Evolutionary conservation across 805 yeast species (phyloP).

Genomic region (Lipomyces chichibuensis): DNA sequence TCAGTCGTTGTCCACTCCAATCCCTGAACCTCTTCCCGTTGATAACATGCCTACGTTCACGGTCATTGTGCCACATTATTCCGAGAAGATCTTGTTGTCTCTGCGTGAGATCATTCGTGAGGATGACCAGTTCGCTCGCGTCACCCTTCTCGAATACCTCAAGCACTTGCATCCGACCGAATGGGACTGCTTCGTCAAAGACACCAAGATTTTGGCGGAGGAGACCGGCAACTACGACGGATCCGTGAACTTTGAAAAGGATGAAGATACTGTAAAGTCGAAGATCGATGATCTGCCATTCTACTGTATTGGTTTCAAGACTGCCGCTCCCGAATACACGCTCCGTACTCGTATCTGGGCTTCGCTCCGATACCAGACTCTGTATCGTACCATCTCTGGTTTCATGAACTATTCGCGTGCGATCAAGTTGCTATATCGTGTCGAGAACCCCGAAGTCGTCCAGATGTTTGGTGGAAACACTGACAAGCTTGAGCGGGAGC

Average conservation of each 20-base stretch:
- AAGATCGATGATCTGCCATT: conserved; percentile 92
- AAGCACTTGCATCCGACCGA: conserved; percentile 95
- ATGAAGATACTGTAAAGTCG: conserved; percentile 71
- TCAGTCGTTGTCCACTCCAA: conserved; percentile 97
- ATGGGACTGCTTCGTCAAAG: conserved; percentile 97
- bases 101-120: conserved; percentile 94
- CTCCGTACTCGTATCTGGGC: conserved; percentile 98
- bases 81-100: conserved; percentile 92
- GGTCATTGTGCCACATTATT: conserved; percentile 92
- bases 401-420: conserved; percentile 99
- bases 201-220: conserved; percentile 92
- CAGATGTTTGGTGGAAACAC: conserved; percentile 99
- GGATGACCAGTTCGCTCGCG: conserved; percentile 95
- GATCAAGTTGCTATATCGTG: conserved; percentile 86
- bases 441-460: conserved; percentile 92
- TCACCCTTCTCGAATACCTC: conserved; percentile 88
- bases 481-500: conserved; percentile 91
- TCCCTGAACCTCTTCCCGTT: conserved; percentile 98
- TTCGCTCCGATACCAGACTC: conserved; percentile 92
- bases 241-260: conserved; percentile 47
- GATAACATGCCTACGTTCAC: conserved; percentile 99
- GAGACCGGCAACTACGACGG: conserved; percentile 70
- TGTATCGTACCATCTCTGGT: conserved; percentile 96
- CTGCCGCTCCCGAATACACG: conserved; percentile 96
- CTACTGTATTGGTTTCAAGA: conserved; percentile 95